phyloP scores from a whole-genome alignment of 345 rosid genomes.

The Geranium rotundifolium region DNA sequence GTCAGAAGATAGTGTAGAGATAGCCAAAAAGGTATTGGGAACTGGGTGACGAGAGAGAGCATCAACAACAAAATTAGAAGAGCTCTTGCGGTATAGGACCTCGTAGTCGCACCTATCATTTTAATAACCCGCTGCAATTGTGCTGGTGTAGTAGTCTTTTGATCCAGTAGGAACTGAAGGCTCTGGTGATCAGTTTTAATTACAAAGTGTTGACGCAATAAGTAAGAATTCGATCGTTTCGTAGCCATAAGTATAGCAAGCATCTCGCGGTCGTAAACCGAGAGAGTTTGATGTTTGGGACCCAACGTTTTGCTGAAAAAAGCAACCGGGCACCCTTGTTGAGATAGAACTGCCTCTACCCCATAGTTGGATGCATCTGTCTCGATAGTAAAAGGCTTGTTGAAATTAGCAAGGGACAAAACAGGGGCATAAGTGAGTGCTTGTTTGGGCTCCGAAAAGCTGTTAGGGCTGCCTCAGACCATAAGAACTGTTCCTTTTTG shows the following conservation, averaged over 20 bases:
- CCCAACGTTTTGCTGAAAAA: not conserved
- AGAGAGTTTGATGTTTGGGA: not conserved
- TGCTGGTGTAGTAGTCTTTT: not conserved
- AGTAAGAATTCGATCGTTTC: not conserved
- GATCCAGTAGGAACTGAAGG: not conserved
- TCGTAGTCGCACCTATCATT: conserved; percentile 1
- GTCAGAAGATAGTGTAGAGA: too few species aligned
- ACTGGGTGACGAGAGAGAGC: not conserved
- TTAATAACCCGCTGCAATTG: not conserved
- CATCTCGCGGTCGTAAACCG: not conserved
- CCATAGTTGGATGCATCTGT: too few species aligned
- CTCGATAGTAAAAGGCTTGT: too few species aligned
- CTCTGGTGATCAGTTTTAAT: not conserved
- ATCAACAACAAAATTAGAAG: not conserved
- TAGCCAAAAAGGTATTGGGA: too few species aligned
- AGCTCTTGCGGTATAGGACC: not conserved
- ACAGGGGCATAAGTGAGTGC: too few species aligned
- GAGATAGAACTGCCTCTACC: not conserved
- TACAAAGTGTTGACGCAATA: not conserved
- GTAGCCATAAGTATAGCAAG: not conserved
- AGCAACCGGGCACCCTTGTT: not conserved
- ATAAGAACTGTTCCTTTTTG: too few species aligned
- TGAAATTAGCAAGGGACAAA: too few species aligned
- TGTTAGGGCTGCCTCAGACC: too few species aligned
- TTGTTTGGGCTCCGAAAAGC: too few species aligned